phyloP scores from a whole-genome alignment of 2,329 filamentous ascomycete genomes.

The Sarocladium kiliense region DNA sequence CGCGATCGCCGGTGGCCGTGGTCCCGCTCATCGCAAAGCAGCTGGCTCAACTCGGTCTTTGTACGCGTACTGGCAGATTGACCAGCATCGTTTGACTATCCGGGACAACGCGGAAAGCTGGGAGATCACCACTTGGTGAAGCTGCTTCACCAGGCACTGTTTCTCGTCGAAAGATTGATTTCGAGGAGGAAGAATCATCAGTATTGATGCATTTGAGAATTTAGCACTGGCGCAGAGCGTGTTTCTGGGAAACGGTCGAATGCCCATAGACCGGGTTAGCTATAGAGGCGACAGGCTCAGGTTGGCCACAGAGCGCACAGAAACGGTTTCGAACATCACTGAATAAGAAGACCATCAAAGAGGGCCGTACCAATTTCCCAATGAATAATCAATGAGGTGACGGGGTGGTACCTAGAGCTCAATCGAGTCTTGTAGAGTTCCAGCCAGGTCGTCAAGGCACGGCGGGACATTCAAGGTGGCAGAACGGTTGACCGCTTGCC shows the following conservation, averaged over 20 bases:
- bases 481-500: constrained; percentile 3
- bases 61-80: constrained; percentile 65
- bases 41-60: constrained; percentile 58
- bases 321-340: too few species aligned
- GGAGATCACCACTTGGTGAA: constrained; percentile 54
- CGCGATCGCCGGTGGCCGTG: constrained; percentile 53
- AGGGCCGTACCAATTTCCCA: too few species aligned
- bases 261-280: neutral
- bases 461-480: neutral
- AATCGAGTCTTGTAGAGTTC: neutral
- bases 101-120: constrained; percentile 59
- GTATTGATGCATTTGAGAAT: neutral
- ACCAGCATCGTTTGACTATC: constrained; percentile 64
- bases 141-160: neutral
- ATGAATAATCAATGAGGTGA: too few species aligned
- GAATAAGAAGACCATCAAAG: too few species aligned
- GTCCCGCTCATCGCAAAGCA: constrained; percentile 58
- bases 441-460: neutral
- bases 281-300: too few species aligned
- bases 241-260: neutral
- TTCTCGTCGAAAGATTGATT: too few species aligned
- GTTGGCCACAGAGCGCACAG: too few species aligned
- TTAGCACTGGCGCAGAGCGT: constrained; percentile 1
- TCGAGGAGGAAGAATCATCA: constrained; percentile 12
- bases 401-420: too few species aligned